Evolutionary conservation across 1,284 basidiomycete species (phyloP), one percentile per base, ranked within the genome.

Genomic region (Ustilago loliicola): DNA sequence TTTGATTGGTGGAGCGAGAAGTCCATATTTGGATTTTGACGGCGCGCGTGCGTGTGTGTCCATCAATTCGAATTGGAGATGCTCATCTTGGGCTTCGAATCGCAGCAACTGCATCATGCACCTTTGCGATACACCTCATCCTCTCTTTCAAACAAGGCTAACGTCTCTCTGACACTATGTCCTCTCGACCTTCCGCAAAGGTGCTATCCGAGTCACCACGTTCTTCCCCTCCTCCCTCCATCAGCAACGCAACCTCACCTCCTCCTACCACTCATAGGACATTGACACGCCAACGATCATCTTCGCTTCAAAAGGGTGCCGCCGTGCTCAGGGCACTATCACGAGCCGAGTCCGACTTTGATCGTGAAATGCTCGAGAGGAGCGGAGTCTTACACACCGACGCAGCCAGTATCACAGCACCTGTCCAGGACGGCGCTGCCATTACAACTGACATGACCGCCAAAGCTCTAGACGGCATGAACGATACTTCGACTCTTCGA

Each of bases 291-390:
- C 61, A 56, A 23, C 81, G 83, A 27, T 85, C 83, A 21, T 80
- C 81, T 19, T 84, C 82, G 21, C 34, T 83, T 8, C 81, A 85
- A 56, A 81, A 81, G 66, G 84, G 83, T n/a, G 79, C 78, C 11
- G 84, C 84, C 50, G 84, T 85, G 29, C 61, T 85, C n/a, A 66
- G 80, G 13, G 84, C 83, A 1, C 60, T 85, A 8, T 80, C 80
- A 5, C 68, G 84, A 25, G 81, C 84, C 17, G 80, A 77, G 36
- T 76, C 79, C 38, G 75, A 78, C 61, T 73, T 73, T 50, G 75
- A 78, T 36, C 70, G 75, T n/a, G 70, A 77, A 48, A 65, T 70
- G 70, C 66, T 72, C 45, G 62, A 70, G 23, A 61, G 42, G 29
- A 61, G 62, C 23, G 42, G 54, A 2, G 42, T 48, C 4, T 38